Evolutionary conservation across 2,329 filamentous ascomycete species (phyloP).

Genomic region (Phialocephala sp.): DNA sequence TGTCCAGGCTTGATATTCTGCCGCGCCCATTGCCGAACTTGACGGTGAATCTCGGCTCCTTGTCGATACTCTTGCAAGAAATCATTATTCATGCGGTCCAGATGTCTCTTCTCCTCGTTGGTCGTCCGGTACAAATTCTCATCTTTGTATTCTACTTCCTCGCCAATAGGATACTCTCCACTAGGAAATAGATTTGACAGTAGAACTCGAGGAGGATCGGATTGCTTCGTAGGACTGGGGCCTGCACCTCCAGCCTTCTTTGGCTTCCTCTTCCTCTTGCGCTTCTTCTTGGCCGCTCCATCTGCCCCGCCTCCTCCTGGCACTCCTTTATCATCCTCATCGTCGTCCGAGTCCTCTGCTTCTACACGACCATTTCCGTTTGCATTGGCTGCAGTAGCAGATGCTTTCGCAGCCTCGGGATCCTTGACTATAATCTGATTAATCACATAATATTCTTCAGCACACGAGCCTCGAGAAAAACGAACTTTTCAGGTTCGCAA

Average conservation of each 20-base stretch:
- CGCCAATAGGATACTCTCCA: conserved; percentile 74
- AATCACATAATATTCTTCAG: conserved; percentile 4
- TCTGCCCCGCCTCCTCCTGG: conserved; percentile 47
- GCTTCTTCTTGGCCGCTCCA: conserved; percentile 65
- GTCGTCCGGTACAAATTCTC: conserved; percentile 83
- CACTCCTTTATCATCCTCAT: conserved; percentile 53
- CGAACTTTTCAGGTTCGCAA: conserved; percentile 92
- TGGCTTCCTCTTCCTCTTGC: conserved; percentile 76
- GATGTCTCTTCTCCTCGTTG: conserved; percentile 81
- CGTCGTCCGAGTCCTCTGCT: conserved; percentile 55
- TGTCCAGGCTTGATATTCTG: conserved; percentile 82
- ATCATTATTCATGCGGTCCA: conserved; percentile 80
- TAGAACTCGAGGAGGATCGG: conserved; percentile 76
- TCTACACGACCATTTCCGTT: conserved; percentile 33
- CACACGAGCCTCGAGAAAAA: conserved; percentile 63
- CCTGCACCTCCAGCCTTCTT: conserved; percentile 73
- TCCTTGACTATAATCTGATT: conserved; percentile 38
- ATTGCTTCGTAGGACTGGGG: conserved; percentile 68
- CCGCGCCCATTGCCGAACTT: conserved; percentile 84
- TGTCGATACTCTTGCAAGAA: conserved; percentile 83
- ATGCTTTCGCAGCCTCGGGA: conserved; percentile 39
- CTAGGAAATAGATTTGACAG: conserved; percentile 77
- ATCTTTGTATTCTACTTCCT: conserved; percentile 78
- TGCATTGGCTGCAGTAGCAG: conserved; percentile 35
- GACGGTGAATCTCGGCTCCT: conserved; percentile 86